A percentile compares a stretch with the other conserved stretches of the same genome.
These are phyloP conservation scores for Coniochaeta sp. DNA, from an alignment of 2,329 filamentous ascomycete species.

Conservation along the genomic window DNA sequence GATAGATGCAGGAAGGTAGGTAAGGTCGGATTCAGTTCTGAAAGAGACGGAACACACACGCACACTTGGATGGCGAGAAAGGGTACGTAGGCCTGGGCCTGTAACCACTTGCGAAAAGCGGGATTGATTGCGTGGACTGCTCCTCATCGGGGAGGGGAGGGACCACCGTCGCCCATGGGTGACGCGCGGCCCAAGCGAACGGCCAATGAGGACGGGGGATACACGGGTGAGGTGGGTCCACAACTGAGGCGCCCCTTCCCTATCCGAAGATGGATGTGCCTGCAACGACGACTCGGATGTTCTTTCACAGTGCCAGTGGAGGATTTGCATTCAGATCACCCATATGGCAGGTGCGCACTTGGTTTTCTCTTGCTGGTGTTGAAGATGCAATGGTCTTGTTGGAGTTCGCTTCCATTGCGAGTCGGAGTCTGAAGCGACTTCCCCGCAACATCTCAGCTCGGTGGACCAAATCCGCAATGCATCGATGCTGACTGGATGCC, in stretches of 20 bases:
- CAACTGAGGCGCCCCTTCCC: slow-evolving; percentile 1
- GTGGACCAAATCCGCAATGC: neutral
- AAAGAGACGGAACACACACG: no score
- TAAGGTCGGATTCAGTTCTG: no score
- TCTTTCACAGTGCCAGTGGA: neutral
- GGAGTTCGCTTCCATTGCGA: neutral
- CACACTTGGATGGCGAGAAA: slow-evolving; percentile 1
- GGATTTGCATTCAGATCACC: neutral
- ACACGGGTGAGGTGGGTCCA: neutral
- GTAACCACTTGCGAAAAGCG: slow-evolving; percentile 2
- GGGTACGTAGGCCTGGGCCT: slow-evolving; percentile 1
- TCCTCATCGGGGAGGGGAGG: neutral
- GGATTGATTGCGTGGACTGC: slow-evolving; percentile 2
- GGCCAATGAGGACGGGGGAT: neutral
- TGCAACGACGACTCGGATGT: neutral
- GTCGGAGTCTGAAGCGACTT: neutral
- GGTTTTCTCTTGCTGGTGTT: neutral
- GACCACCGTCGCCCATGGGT: neutral
- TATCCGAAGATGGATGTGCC: neutral
- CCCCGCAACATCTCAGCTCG: neutral
- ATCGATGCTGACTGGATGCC: neutral
- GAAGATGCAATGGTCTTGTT: neutral
- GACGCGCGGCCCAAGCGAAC: neutral
- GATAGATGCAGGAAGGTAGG: no score
- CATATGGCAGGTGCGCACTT: no score